Percentiles rank a stretch among this genome's conserved stretches.
These are phyloP conservation scores for Acanthamoeba sp. DNA, from an alignment of 208 protist species.

Conservation along the genomic window DNA sequence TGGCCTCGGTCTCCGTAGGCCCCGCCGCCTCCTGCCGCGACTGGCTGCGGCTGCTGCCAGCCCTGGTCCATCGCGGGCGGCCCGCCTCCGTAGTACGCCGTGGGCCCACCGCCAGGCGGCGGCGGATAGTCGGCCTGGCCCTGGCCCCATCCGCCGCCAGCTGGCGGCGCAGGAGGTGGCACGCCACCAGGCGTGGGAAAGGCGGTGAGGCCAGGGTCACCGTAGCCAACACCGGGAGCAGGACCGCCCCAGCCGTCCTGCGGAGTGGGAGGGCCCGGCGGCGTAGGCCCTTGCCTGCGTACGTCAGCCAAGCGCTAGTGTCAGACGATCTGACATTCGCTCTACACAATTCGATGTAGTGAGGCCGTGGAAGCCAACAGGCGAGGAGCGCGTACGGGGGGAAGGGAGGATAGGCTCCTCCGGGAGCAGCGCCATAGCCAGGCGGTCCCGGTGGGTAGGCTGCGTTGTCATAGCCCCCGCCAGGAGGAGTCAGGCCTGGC, in stretches of 20 bases:
- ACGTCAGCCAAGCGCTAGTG: neutral
- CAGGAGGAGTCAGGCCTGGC: neutral
- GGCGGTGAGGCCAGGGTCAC: neutral
- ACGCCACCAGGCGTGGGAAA: neutral
- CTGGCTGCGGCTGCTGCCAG: neutral
- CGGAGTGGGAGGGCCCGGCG: neutral
- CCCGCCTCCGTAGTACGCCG: neutral
- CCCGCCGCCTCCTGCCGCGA: neutral
- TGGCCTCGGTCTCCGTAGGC: neutral
- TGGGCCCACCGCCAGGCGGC: too few species aligned
- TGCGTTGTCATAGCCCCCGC: neutral
- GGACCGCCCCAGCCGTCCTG: neutral
- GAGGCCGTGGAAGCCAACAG: neutral
- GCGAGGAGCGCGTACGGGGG: neutral
- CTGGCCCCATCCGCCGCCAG: neutral
- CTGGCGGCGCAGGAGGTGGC: neutral
- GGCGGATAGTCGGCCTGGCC: too few species aligned
- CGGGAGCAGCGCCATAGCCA: neutral
- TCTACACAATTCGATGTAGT: too few species aligned
- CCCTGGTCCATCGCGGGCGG: neutral
- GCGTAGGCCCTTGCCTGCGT: neutral
- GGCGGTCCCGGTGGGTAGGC: neutral
- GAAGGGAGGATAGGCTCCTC: neutral
- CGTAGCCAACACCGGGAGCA: neutral
- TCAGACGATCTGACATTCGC: too few species aligned